phyloP scores from a whole-genome alignment of 257 asterid genomes.

The Solanum verrucosum region DNA sequence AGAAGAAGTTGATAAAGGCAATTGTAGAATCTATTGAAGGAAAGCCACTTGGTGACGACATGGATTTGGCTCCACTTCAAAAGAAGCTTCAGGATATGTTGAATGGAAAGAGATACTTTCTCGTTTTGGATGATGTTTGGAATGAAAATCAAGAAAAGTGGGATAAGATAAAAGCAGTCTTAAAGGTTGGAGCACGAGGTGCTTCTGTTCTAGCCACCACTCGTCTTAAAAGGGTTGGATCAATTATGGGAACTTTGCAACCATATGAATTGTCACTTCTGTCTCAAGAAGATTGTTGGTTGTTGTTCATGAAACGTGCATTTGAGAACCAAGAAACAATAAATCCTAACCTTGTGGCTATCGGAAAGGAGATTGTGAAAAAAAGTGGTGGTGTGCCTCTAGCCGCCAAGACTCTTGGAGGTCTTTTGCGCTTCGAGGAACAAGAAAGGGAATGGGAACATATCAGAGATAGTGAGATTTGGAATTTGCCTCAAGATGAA shows the following conservation, averaged over 20 bases:
- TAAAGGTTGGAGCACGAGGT: constrained; percentile 14
- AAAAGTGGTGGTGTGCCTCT: constrained; percentile 18
- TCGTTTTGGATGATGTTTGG: constrained; percentile 32
- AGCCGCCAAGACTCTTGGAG: constrained; percentile 22
- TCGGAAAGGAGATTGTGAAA: constrained; percentile 19
- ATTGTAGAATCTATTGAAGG: no score
- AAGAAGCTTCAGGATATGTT: not conserved
- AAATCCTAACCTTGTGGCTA: not conserved
- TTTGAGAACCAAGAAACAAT: not conserved
- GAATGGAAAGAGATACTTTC: constrained; percentile 10
- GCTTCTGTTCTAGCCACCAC: constrained; percentile 13
- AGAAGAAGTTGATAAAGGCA: no score
- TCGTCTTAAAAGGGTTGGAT: constrained; percentile 6
- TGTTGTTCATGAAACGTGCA: constrained; percentile 9
- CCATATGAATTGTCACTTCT: not conserved
- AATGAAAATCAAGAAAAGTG: constrained; percentile 20
- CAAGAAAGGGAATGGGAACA: constrained; percentile 12
- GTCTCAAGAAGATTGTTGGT: constrained; percentile 15
- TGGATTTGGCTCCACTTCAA: no score
- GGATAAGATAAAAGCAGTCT: not conserved
- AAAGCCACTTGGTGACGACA: no score
- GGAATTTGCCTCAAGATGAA: constrained; percentile 15
- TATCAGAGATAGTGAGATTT: constrained; percentile 12
- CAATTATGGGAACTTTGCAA: constrained; percentile 12
- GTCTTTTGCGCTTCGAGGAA: constrained; percentile 13